Conservation (phyloP, 1,284 basidiomycete species). For the Fomitopsis betulina region DNA sequence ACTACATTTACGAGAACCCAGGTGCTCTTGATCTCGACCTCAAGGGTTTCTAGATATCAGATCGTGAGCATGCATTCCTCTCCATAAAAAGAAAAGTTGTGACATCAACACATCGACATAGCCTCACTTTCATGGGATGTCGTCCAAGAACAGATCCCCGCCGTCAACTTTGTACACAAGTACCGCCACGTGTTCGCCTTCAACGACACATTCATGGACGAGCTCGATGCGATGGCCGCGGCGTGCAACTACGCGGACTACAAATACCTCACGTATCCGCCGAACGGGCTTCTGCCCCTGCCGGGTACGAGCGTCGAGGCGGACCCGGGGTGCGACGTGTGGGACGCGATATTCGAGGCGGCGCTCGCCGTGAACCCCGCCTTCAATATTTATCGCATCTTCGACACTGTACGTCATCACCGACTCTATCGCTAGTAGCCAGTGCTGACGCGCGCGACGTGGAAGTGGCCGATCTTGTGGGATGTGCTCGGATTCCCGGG, state of each 20-base stretch:
- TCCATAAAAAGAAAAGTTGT: neutral
- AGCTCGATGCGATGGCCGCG: conserved; percentile 49
- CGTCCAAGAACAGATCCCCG: conserved; percentile 62
- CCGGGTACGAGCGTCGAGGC: conserved; percentile 43
- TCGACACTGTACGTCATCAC: conserved; percentile 44
- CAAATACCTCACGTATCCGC: conserved; percentile 64
- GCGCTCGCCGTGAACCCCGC: conserved; percentile 64
- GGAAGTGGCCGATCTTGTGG: conserved; percentile 54
- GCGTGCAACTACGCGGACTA: conserved; percentile 66
- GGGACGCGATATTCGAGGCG: conserved; percentile 57
- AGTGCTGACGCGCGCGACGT: no score
- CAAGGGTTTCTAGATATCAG: conserved; percentile 68
- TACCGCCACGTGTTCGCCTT: conserved; percentile 64
- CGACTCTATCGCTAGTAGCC: no score
- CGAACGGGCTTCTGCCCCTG: conserved; percentile 54
- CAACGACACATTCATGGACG: conserved; percentile 58
- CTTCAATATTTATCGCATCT: conserved; percentile 73
- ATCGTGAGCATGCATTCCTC: conserved; percentile 44
- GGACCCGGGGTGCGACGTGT: conserved; percentile 58
- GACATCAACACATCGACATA: conserved; percentile 17
- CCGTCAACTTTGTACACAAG: conserved; percentile 67
- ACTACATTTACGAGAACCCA: conserved; percentile 63
- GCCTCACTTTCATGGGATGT: conserved; percentile 55
- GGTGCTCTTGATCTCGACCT: conserved; percentile 47
- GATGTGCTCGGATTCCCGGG: conserved; percentile 79